Evolutionary conservation across 805 yeast genomes (phyloP), one percentile per base, ranked within the genome.

Genomic region (Saturnispora sekii): DNA sequence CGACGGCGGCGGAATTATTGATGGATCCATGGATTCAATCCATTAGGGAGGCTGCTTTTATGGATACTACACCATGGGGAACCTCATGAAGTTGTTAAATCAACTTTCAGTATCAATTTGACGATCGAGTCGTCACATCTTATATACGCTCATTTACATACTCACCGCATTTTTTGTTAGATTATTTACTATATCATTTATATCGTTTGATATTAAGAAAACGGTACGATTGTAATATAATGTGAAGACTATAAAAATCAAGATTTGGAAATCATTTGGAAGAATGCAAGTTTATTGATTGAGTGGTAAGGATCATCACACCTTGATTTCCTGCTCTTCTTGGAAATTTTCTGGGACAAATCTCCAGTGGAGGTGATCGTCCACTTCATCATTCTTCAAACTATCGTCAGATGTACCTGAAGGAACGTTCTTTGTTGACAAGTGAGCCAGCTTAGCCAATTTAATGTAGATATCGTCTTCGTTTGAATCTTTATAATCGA

Each of bases 11-110:
- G 41, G 97, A 87, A 54, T 69, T 93, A 41, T 65, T 90, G 52
- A 75, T 75, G 50, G 96, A 89, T 59, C 96, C 96, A 4, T 89
- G 97, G 97, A 81, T 88, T 44, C 73, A 75, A 38, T 76, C 77
- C 32, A 83, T 83, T 45, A 64, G 89, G 52, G 75, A 76, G 49
- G 73, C 77, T 44, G 89, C 89, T 0, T 83, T 83, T 58, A 83
- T 74, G 38, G 69, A 69, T 26, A 57, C 63, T 35, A 26, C 10
- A n/a, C 39, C 35, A 38, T 31, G 26, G 32, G 40, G 41, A 6
- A 21, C 26, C 26, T 36, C 45, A 12, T 26, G 32, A 17, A 32
- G 45, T 28, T 37, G 41, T 26, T 43, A 15, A 11, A 28, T 21
- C 17, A 38, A 34, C 16, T n/a, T 26, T 15, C 17, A 14, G n/a